These are phyloP conservation scores for Suillus hirtellus DNA, from an alignment of 768 basidiomycete species.

Conservation along the genomic window DNA sequence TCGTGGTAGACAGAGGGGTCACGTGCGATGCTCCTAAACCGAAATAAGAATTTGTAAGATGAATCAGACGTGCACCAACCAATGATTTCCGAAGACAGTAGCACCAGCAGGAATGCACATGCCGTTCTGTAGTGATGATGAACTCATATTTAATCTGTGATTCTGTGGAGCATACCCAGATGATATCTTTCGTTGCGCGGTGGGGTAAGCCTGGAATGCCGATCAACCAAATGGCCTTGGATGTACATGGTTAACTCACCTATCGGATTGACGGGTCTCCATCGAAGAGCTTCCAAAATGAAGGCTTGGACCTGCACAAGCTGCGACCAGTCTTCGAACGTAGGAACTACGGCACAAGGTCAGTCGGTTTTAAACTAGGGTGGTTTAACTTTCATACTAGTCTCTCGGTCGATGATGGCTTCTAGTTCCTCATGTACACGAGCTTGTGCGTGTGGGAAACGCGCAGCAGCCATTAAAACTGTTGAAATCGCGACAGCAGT, in stretches of 20 bases:
- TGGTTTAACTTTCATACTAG: constrained; percentile 24
- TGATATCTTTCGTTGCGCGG: constrained; percentile 26
- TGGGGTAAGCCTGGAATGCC: constrained; percentile 21
- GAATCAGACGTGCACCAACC: constrained; percentile 16
- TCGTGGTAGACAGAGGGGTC: constrained; percentile 52
- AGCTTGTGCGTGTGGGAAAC: constrained; percentile 34
- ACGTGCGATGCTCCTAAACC: constrained; percentile 43
- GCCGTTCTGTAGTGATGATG: constrained; percentile 29
- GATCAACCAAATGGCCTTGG: neutral
- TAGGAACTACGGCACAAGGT: constrained; percentile 34
- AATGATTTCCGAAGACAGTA: constrained; percentile 33
- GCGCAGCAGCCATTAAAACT: constrained; percentile 40
- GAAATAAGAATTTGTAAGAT: neutral
- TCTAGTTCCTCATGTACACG: constrained; percentile 40
- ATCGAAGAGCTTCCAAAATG: constrained; percentile 38
- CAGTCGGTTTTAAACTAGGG: neutral
- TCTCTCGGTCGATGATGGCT: constrained; percentile 34
- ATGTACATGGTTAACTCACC: constrained; percentile 19
- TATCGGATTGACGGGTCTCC: constrained; percentile 38
- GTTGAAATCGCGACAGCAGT: constrained; percentile 28
- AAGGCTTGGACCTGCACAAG: constrained; percentile 41
- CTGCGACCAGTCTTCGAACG: constrained; percentile 34
- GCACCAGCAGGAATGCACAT: constrained; percentile 36
- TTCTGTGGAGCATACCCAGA: constrained; percentile 22
- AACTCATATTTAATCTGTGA: neutral